A percentile compares a stretch with the other conserved stretches of the same genome.
These are phyloP conservation scores for Cercospora beticola DNA, from an alignment of 2,329 filamentous ascomycete species.

Conservation along the genomic window DNA sequence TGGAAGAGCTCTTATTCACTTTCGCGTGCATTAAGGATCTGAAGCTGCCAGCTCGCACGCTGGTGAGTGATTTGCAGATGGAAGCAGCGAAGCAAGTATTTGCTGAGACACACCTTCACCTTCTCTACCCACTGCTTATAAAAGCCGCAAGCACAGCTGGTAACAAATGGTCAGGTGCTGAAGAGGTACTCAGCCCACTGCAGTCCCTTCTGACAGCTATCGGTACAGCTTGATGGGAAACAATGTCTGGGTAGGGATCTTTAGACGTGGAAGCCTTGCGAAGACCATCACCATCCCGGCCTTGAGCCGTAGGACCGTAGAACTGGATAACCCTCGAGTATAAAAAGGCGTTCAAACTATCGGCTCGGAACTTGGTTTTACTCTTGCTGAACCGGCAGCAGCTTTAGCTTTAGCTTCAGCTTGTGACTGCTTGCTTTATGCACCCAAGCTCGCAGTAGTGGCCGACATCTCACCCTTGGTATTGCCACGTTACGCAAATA, in stretches of 20 bases:
- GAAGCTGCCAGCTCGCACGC: constrained; percentile 58
- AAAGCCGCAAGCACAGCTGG: constrained; percentile 63
- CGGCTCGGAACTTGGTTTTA: neutral
- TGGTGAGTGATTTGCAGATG: constrained; percentile 29
- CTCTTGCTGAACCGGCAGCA: neutral
- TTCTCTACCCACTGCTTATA: constrained; percentile 76
- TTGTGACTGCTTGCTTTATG: neutral
- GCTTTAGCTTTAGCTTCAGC: neutral
- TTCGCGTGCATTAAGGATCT: constrained; percentile 66
- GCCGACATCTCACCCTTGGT: constrained; percentile 29
- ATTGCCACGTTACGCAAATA: constrained; percentile 37
- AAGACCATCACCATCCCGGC: neutral
- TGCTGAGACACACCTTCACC: constrained; percentile 70
- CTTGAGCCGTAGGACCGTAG: neutral
- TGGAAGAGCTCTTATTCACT: constrained; percentile 73
- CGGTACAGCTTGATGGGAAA: neutral
- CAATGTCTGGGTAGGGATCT: neutral
- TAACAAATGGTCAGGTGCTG: constrained; percentile 57
- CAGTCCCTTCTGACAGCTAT: constrained; percentile 41
- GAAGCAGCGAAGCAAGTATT: constrained; percentile 10
- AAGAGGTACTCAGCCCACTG: constrained; percentile 47
- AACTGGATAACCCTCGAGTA: neutral
- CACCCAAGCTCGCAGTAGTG: neutral
- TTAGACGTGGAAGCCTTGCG: neutral
- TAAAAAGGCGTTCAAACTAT: neutral